Base-by-base conservation (phyloP, 2,329 filamentous ascomycete species). In the Fusarium sp. region DNA sequence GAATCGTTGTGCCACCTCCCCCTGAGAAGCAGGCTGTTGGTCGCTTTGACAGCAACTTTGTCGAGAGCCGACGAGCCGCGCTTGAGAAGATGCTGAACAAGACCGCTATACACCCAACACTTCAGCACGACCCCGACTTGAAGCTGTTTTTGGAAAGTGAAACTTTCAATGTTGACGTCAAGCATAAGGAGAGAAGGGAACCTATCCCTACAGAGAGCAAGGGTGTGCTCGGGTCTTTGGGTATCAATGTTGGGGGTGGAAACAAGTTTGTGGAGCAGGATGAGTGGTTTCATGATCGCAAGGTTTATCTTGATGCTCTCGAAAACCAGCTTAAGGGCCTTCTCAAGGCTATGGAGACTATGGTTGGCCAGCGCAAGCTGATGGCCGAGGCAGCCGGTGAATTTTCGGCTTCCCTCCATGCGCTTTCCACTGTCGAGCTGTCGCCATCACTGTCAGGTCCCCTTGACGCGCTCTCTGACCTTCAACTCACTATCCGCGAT, bases 61-160 rank as follows among this genome's bases (percentile, higher is more conserved):
- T 99, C 67, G 96, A 99, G 80, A 94, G 93, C 43, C 87, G 96
- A 74, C 89, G 96, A 73, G 92, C 94, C 65, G 96, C 96, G 15
- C 83, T 99, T 61, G 96, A 99, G 81, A 93, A 96, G 78, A 99
- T 99, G 96, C 84, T 98, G 56, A 98, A 98, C 87, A 98, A 97
- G 84, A 96, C 90, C 63, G 94, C 95, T 4, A 88, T 90, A 13
- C 96, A 99, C 78, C 91, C 94, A 9, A 92, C 94, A 34, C 84
- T 99, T 70, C 96, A 98, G 77, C 93, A 97, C 75, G 96, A 99
- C 76, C 90, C 88, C 7, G 96, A 99, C 76, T 82, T 99, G 66
- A 99, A 99, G 83, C 89, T 98, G 7, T 99, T 99, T 80, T 84
- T 99, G 15, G 96, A 99, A 81, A 98, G 94, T 77, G 96, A 99